Percentiles rank a stretch among this genome's conserved stretches.
These are phyloP conservation scores for Aspergillus versicolor DNA, from an alignment of 2,329 filamentous ascomycete genomes.

Conservation along the genomic window DNA sequence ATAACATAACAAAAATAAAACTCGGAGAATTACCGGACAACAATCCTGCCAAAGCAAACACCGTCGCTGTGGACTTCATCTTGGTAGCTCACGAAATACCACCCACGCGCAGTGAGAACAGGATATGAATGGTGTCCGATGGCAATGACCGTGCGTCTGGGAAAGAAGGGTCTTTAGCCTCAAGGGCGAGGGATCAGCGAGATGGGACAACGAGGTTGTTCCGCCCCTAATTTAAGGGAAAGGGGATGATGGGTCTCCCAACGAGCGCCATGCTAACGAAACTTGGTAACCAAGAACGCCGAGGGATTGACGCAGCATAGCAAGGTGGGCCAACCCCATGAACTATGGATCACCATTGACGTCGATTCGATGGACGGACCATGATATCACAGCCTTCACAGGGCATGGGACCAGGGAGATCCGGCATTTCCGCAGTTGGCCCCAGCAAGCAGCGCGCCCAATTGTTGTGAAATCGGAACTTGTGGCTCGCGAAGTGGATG, in stretches of 20 bases:
- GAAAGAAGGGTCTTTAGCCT: background rate
- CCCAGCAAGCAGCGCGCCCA: background rate
- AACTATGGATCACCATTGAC: slow-evolving; percentile 4
- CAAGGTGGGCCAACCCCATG: slow-evolving; percentile 3
- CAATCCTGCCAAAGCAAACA: slow-evolving; percentile 16
- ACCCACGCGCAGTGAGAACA: background rate
- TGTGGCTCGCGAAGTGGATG: background rate
- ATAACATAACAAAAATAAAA: background rate
- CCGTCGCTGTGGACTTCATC: slow-evolving; percentile 15
- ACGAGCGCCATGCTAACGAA: slow-evolving; percentile 2
- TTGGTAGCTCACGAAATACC: slow-evolving; percentile 5
- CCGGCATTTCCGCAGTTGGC: slow-evolving; percentile 9
- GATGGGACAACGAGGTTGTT: background rate
- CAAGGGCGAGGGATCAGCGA: background rate
- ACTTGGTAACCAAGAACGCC: slow-evolving; percentile 7
- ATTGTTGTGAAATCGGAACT: background rate
- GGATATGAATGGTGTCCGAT: background rate
- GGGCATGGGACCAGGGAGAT: background rate
- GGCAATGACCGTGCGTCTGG: background rate
- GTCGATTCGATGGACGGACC: background rate
- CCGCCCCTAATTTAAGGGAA: slow-evolving; percentile 8
- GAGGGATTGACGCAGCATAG: slow-evolving; percentile 3
- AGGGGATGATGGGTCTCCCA: background rate
- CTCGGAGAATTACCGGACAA: slow-evolving; percentile 16
- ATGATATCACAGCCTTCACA: slow-evolving; percentile 5